These are phyloP conservation scores for Beta macrorhiza DNA, from an alignment of 179 eudicot species.

Conservation along the genomic window DNA sequence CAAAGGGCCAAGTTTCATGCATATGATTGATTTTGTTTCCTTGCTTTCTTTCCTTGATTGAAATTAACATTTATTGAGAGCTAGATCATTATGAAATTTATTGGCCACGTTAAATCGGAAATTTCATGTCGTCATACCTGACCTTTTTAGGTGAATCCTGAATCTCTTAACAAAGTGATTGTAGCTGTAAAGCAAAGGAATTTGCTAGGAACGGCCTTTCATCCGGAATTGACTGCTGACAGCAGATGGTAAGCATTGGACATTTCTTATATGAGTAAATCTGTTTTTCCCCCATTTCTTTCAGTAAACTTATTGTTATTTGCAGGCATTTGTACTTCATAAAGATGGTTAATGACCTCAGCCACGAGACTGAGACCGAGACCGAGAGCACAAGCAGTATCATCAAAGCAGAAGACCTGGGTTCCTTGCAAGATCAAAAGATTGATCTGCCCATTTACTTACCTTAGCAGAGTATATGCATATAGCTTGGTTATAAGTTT, in stretches of 20 bases:
- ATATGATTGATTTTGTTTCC: neutral
- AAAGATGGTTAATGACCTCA: conserved; percentile 57
- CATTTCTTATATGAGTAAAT: neutral
- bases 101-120: neutral
- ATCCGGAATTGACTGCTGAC: conserved; percentile 95
- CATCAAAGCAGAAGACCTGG: conserved; percentile 35
- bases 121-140: neutral
- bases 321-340: conserved; percentile 74
- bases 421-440: conserved; percentile 32
- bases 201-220: conserved; percentile 90
- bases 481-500: neutral
- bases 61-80: neutral
- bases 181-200: conserved; percentile 91
- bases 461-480: conserved; percentile 22
- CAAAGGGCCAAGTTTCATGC: neutral
- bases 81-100: neutral
- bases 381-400: conserved; percentile 36
- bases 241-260: conserved; percentile 60
- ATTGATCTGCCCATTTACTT: conserved; percentile 62
- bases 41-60: neutral
- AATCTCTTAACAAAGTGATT: conserved; percentile 54
- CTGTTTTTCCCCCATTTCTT: neutral
- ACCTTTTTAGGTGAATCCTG: conserved; percentile 44
- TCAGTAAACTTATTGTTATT: neutral
- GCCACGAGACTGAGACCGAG: conserved; percentile 28